Conservation (phyloP, 805 yeast genomes). For the Metschnikowia bowlesiae region DNA sequence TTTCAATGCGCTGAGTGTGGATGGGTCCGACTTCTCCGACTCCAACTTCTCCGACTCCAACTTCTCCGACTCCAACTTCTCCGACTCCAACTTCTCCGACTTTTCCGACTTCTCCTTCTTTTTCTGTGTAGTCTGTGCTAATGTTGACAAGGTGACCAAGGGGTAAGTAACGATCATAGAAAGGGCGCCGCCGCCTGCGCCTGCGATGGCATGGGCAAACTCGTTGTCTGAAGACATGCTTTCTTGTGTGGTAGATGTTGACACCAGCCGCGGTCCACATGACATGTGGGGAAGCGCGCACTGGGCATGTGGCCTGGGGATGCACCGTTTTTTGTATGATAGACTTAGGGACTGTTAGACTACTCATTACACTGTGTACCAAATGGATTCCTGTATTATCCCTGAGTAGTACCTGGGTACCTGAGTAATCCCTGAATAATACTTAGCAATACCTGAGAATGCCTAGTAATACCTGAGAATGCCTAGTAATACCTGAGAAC, state of each 20-base stretch:
- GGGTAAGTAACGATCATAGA: slow-evolving; percentile 89
- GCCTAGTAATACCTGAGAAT: too few species aligned
- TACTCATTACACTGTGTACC: too few species aligned
- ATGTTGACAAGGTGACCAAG: slow-evolving; percentile 76
- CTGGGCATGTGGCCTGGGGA: too few species aligned
- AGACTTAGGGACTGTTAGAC: too few species aligned
- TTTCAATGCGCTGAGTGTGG: slow-evolving; percentile 25
- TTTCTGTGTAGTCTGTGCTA: slow-evolving; percentile 68
- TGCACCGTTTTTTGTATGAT: too few species aligned
- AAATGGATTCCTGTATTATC: too few species aligned
- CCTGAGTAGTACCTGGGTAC: too few species aligned
- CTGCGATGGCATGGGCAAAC: slow-evolving; percentile 87
- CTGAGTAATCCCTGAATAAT: too few species aligned
- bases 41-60: background rate
- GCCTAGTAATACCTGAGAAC: too few species aligned
- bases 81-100: background rate
- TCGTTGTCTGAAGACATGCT: slow-evolving; percentile 23
- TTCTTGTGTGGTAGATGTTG: background rate
- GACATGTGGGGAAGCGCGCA: slow-evolving; percentile 1
- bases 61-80: slow-evolving; percentile 3
- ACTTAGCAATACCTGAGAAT: too few species aligned
- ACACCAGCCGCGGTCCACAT: background rate
- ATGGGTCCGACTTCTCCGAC: slow-evolving; percentile 7
- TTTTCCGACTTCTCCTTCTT: slow-evolving; percentile 14
- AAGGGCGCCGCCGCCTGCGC: slow-evolving; percentile 89